Percentiles rank a stretch among this genome's conserved stretches.
Evolutionary conservation across 352 stramenopile genomes (phyloP).

Genomic region (Aphanomyces astaci): DNA sequence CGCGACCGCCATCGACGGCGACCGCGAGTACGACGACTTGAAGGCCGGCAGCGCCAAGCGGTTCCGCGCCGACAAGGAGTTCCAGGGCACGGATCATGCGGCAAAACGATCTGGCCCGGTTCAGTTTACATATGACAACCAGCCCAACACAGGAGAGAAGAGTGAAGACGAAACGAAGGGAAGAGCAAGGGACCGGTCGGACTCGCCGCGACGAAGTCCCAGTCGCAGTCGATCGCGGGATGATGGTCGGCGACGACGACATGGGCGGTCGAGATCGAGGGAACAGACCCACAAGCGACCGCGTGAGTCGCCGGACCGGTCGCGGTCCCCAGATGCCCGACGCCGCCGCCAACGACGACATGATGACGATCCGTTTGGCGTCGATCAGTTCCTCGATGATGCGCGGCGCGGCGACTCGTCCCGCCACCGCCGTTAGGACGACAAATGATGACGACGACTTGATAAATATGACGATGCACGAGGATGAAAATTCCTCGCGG

Average conservation of each 20-base stretch:
- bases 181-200: constrained; percentile 2
- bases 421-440: neutral
- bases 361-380: constrained; percentile 65
- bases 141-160: constrained; percentile 37
- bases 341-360: constrained; percentile 42
- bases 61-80: constrained; percentile 86
- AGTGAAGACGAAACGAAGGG: too few species aligned
- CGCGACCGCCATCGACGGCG: constrained; percentile 72
- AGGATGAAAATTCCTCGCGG: too few species aligned
- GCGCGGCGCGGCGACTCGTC: constrained; percentile 30
- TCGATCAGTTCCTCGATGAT: constrained; percentile 78
- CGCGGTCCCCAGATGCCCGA: constrained; percentile 28
- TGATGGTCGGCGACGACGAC: constrained; percentile 13
- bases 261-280: constrained; percentile 30
- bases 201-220: constrained; percentile 17
- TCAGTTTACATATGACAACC: constrained; percentile 75
- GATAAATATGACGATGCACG: too few species aligned
- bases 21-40: constrained; percentile 90
- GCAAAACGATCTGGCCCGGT: constrained; percentile 63
- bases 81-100: constrained; percentile 66
- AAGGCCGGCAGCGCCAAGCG: constrained; percentile 66
- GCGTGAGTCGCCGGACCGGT: constrained; percentile 23
- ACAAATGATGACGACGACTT: neutral
- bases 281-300: constrained; percentile 27
- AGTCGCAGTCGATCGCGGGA: constrained; percentile 30